Percentiles rank a stretch among this genome's conserved stretches.
These are phyloP conservation scores for Aspergillus ustus DNA, from an alignment of 2,329 filamentous ascomycete species.

Conservation along the genomic window DNA sequence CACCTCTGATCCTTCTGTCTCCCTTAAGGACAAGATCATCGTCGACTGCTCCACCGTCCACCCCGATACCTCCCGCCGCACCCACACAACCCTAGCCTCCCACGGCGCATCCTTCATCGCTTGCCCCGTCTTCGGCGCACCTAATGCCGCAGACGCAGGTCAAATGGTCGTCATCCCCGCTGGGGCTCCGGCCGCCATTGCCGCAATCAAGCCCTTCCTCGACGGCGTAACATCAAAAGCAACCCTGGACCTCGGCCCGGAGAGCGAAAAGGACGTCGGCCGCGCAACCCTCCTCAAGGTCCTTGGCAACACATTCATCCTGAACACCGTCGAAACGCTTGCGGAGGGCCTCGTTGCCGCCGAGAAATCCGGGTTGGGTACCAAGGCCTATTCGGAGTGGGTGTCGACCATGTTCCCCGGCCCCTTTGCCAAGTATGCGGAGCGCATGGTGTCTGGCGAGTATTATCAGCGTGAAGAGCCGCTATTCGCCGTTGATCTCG, in stretches of 20 bases:
- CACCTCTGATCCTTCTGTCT: slow-evolving; percentile 48
- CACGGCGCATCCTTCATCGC: slow-evolving; percentile 76
- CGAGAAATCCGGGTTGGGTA: slow-evolving; percentile 78
- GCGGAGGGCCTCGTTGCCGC: slow-evolving; percentile 78
- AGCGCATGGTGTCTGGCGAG: slow-evolving; percentile 74
- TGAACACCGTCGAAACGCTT: slow-evolving; percentile 80
- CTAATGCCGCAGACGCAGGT: slow-evolving; percentile 60
- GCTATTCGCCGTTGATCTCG: slow-evolving; percentile 81
- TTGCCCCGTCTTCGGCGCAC: slow-evolving; percentile 58
- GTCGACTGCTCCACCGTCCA: slow-evolving; percentile 89
- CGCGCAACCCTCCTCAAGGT: slow-evolving; percentile 76
- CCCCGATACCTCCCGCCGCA: slow-evolving; percentile 74
- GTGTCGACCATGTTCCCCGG: slow-evolving; percentile 76
- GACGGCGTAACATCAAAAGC: slow-evolving; percentile 72
- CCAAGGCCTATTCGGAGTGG: slow-evolving; percentile 70
- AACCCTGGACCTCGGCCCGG: slow-evolving; percentile 72
- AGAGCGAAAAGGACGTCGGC: slow-evolving; percentile 70
- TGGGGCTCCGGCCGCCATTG: slow-evolving; percentile 64
- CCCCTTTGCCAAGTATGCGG: slow-evolving; percentile 74
- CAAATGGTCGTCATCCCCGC: slow-evolving; percentile 75
- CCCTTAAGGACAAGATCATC: slow-evolving; percentile 74
- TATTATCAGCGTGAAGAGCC: slow-evolving; percentile 77
- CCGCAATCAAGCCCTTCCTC: slow-evolving; percentile 70
- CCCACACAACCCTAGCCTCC: slow-evolving; percentile 61
- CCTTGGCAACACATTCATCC: slow-evolving; percentile 82